Evolutionary conservation across 129 eudicot genomes (phyloP).

Genomic region (Erigeron canadensis): DNA sequence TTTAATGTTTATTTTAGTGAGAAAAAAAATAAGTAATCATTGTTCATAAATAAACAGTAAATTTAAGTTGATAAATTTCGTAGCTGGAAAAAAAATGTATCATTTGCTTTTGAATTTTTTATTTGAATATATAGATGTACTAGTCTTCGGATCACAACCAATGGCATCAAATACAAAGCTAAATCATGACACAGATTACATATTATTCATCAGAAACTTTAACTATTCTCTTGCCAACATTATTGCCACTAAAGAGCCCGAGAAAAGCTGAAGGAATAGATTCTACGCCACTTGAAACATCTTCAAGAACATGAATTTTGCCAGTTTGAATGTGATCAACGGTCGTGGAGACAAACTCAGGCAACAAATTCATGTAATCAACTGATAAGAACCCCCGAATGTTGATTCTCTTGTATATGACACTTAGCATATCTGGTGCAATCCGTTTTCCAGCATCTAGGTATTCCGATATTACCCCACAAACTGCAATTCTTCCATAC

Average conservation of each 20-base stretch:
- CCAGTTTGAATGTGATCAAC: conserved; percentile 47
- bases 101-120: too few relatives aligned
- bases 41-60: too few relatives aligned
- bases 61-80: too few relatives aligned
- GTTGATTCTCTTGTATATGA: conserved; percentile 60
- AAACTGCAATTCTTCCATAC: conserved; percentile 61
- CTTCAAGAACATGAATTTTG: conserved; percentile 57
- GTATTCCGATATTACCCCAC: conserved; percentile 69
- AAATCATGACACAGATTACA: not conserved
- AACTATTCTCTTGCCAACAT: conserved; percentile 69
- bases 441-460: conserved; percentile 29
- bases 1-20: too few relatives aligned
- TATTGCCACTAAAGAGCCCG: conserved; percentile 64
- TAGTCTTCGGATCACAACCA: too few relatives aligned
- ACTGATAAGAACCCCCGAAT: conserved; percentile 62
- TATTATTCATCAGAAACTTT: conserved; percentile 36
- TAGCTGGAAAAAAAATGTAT: too few relatives aligned
- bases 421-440: conserved; percentile 48
- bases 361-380: conserved; percentile 43
- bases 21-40: too few relatives aligned
- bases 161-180: conserved; percentile 20
- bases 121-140: too few relatives aligned
- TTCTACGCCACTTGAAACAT: conserved; percentile 61
- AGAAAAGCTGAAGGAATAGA: conserved; percentile 67
- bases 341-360: conserved; percentile 53